Percentiles rank a stretch among this genome's conserved stretches.
Conservation (phyloP, 768 basidiomycete genomes). For the Kwoniella pini region DNA sequence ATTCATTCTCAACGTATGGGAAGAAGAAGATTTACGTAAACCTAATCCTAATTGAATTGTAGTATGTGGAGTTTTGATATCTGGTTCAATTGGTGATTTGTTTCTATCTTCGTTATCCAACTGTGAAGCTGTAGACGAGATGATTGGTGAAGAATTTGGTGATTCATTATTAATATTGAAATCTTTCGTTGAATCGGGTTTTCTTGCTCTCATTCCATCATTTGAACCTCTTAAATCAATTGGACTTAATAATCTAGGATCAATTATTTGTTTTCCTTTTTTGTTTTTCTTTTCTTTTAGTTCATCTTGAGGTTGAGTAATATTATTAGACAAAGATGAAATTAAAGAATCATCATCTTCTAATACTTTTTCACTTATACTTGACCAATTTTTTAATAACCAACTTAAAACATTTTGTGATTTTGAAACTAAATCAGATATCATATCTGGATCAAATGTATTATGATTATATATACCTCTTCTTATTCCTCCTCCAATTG, state of each 20-base stretch:
- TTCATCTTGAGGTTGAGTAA: slow-evolving; percentile 4
- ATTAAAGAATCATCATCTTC: slow-evolving; percentile 21
- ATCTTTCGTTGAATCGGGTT: slow-evolving; percentile 1
- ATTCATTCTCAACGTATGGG: slow-evolving; percentile 3
- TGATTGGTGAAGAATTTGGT: not conserved
- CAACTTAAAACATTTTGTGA: slow-evolving; percentile 36
- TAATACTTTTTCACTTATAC: slow-evolving; percentile 36
- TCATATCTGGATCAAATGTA: slow-evolving; percentile 31
- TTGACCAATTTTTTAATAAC: slow-evolving; percentile 37
- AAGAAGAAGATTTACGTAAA: slow-evolving; percentile 8
- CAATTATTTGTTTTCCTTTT: slow-evolving; percentile 17
- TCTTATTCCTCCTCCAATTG: not conserved
- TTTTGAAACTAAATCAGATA: slow-evolving; percentile 31
- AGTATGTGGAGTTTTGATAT: slow-evolving; percentile 4
- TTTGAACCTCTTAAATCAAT: slow-evolving; percentile 34
- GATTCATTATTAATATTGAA: not conserved
- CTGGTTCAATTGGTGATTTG: not conserved
- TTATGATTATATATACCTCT: not conserved
- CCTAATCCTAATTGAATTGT: not conserved
- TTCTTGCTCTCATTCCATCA: slow-evolving; percentile 1
- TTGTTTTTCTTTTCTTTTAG: slow-evolving; percentile 4
- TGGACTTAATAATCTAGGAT: slow-evolving; percentile 35
- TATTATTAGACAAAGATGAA: not conserved
- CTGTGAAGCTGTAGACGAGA: too few relatives aligned
- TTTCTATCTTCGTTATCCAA: too few relatives aligned